phyloP scores from a whole-genome alignment of 371 early-diverging fungal genomes.

The Mortierella sp. region DNA sequence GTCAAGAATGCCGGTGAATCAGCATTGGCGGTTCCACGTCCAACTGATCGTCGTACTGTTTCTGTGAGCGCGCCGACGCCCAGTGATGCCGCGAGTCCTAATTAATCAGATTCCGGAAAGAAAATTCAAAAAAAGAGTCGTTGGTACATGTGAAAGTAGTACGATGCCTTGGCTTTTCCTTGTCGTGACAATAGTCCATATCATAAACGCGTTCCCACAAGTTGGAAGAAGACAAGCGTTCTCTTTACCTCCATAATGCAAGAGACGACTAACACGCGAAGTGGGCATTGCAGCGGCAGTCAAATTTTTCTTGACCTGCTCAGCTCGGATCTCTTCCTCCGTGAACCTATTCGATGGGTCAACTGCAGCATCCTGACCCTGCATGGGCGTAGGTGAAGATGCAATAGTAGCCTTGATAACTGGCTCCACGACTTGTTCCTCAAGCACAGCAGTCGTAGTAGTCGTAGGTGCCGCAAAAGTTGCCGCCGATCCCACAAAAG shows the following conservation, averaged over 20 bases:
- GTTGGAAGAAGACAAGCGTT: too few species aligned
- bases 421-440: not conserved
- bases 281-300: conserved; percentile 78
- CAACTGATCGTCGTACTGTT: conserved; percentile 75
- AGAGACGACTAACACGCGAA: conserved; percentile 72
- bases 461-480: not conserved
- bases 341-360: not conserved
- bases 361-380: not conserved
- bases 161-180: not conserved
- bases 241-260: conserved; percentile 74
- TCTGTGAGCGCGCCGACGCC: conserved; percentile 85
- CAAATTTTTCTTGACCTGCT: conserved; percentile 46
- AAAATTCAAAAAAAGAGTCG: not conserved
- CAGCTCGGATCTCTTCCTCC: conserved; percentile 17
- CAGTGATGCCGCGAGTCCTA: conserved; percentile 78
- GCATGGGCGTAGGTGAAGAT: not conserved
- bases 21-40: conserved; percentile 59
- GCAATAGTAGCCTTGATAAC: not conserved
- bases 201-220: not conserved
- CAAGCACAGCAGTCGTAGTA: not conserved
- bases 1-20: conserved; percentile 71
- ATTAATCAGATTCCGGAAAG: too few species aligned
- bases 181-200: not conserved
- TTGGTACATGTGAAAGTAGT: not conserved
- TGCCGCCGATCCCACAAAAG: not conserved